Base-by-base conservation (phyloP, 441 rosid genomes). In the Adansonia madagascariensis region DNA sequence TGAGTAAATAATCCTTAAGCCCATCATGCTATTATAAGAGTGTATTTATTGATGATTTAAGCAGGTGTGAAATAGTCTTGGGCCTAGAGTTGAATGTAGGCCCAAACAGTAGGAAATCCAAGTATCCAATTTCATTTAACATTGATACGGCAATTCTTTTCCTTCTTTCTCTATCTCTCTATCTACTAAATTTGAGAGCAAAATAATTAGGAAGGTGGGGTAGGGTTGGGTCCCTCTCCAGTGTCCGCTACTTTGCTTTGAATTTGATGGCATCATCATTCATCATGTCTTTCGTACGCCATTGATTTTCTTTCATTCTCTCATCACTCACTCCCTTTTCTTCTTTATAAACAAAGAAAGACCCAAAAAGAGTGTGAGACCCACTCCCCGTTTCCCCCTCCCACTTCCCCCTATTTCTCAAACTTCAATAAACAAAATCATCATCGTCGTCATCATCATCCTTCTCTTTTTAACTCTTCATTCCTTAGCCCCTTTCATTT, bases 261-360 rank as follows among this genome's bases (percentile, higher is more conserved):
- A 35, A 24, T 24, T 24, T 43, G 50, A 24, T 24, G 27, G 27
- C 27, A 24, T 24, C 27, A 24, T 24, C 1, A 24, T 24, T 46
- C 69, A 64, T 17, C 52, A 66, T 65, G 18, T 62, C 47, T 41
- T 18, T 65, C 70, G 70, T 65, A 50, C 9, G 71, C 15, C 52
- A 17, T 66, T 66, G 3, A 66, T 66, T 60, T 22, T 22, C 64
- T 46, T 55, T 55, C 17, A 17, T 24, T 41, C 44, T 67, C 17
- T 67, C 72, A 12, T 46, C 17, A 18, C 17, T 67, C 3, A 39
- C n/a, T 31, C n/a, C 41, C 70, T 65, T 65, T 8, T 41, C 3
- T 41, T n/a, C 70, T 65, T 65, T 41, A 22, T 11, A 18, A 6
- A 20, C 56, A 46, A 20, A 43, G 31, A 43, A 22, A 46, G 17